These are phyloP conservation scores for Lichtheimia hyalospora DNA, from an alignment of 371 early-diverging fungal genomes.

Conservation along the genomic window DNA sequence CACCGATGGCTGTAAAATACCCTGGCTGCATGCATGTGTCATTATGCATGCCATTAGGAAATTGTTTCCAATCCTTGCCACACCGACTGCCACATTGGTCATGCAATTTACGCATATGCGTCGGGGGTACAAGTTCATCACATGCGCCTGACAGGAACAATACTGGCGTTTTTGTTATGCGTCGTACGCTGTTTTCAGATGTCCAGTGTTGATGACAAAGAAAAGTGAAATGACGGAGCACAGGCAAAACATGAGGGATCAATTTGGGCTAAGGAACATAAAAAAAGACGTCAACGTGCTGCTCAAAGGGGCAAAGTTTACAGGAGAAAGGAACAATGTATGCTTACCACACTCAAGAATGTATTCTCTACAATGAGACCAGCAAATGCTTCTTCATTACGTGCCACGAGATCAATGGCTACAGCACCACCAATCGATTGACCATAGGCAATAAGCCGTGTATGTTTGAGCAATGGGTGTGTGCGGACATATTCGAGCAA, in stretches of 20 bases:
- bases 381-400: constrained; percentile 71
- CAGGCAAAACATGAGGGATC: constrained; percentile 84
- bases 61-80: constrained; percentile 62
- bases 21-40: constrained; percentile 83
- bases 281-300: background rate
- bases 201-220: constrained; percentile 89
- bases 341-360: constrained; percentile 79
- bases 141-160: constrained; percentile 79
- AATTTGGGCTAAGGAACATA: constrained; percentile 66
- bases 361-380: constrained; percentile 95
- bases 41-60: constrained; percentile 88
- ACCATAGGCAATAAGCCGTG: constrained; percentile 85
- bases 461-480: constrained; percentile 70
- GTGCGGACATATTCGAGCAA: constrained; percentile 78
- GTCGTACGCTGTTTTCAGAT: constrained; percentile 72
- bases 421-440: constrained; percentile 97
- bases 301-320: too few species aligned
- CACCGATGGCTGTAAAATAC: constrained; percentile 78
- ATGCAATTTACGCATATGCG: constrained; percentile 81
- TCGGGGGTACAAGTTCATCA: constrained; percentile 89
- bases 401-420: constrained; percentile 79
- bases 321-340: background rate
- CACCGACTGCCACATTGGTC: constrained; percentile 56
- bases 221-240: constrained; percentile 68
- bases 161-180: constrained; percentile 70